Conservation (phyloP, 768 basidiomycete species). For the Pholiota conissans region DNA sequence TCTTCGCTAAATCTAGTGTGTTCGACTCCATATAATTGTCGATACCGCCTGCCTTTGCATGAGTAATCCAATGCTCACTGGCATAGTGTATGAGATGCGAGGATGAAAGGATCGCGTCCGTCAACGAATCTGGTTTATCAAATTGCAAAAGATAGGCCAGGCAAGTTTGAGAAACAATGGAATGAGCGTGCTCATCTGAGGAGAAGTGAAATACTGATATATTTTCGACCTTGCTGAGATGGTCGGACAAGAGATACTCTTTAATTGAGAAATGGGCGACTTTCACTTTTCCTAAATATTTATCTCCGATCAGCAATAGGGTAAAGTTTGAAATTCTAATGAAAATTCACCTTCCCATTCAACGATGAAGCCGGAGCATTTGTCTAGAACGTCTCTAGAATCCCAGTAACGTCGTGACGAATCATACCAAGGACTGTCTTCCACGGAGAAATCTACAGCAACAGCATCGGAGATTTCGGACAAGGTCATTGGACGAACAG, state of each 20-base stretch:
- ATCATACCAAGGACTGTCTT: neutral
- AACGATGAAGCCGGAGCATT: neutral
- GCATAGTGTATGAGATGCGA: neutral
- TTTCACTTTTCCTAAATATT: neutral
- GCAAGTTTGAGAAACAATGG: neutral
- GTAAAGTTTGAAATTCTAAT: neutral
- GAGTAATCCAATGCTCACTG: neutral
- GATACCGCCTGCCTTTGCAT: neutral
- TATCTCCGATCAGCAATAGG: neutral
- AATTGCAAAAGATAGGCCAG: neutral
- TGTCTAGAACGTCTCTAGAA: neutral
- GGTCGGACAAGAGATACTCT: neutral
- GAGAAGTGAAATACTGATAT: neutral
- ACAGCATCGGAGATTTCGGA: neutral
- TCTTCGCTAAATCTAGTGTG: neutral
- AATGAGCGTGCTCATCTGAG: neutral
- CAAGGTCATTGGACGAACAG: neutral
- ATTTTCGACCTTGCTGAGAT: neutral
- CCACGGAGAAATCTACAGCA: neutral
- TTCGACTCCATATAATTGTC: neutral
- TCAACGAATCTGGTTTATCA: neutral
- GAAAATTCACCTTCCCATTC: neutral
- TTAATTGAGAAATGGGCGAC: neutral
- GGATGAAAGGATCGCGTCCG: neutral
- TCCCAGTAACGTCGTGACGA: neutral